phyloP scores from a whole-genome alignment of 306 rosid genomes.

The Oxytropis ochrocephala region DNA sequence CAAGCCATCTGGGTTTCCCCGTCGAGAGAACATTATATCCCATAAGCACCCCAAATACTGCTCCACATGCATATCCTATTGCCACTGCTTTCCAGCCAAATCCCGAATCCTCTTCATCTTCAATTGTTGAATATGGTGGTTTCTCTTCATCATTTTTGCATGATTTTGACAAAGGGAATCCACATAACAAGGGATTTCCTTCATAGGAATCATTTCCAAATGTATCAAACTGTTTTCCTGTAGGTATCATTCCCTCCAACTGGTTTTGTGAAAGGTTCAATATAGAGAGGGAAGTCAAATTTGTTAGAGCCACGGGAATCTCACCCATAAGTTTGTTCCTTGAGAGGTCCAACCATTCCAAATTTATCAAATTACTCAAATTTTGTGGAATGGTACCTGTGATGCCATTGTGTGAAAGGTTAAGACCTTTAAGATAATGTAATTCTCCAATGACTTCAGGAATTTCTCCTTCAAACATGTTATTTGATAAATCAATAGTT shows the following conservation, averaged over 20 bases:
- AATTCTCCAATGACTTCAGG: constrained; percentile 22
- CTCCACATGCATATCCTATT: constrained; percentile 25
- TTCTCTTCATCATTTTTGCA: neutral
- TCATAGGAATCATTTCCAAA: too few species aligned
- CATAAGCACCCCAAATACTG: neutral
- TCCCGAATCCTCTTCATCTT: neutral
- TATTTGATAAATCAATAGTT: constrained; percentile 34
- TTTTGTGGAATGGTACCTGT: constrained; percentile 27
- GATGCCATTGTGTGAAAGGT: constrained; percentile 27
- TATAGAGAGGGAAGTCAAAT: neutral
- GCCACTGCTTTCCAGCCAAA: constrained; percentile 24
- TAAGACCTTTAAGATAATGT: constrained; percentile 21
- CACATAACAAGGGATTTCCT: too few species aligned
- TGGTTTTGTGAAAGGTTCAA: constrained; percentile 35
- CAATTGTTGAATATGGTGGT: neutral
- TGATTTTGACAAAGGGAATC: constrained; percentile 13
- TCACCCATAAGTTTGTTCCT: neutral
- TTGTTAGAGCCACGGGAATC: constrained; percentile 16
- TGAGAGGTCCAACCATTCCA: constrained; percentile 38
- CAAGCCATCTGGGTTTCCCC: neutral
- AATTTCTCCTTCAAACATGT: constrained; percentile 31
- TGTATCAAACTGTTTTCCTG: too few species aligned
- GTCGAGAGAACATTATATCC: constrained; percentile 10
- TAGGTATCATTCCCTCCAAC: constrained; percentile 31
- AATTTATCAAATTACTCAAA: constrained; percentile 3